A percentile compares a stretch with the other conserved stretches of the same genome.
These are phyloP conservation scores for Marvania coccoides DNA, from an alignment of 139 green algal species.

Conservation along the genomic window DNA sequence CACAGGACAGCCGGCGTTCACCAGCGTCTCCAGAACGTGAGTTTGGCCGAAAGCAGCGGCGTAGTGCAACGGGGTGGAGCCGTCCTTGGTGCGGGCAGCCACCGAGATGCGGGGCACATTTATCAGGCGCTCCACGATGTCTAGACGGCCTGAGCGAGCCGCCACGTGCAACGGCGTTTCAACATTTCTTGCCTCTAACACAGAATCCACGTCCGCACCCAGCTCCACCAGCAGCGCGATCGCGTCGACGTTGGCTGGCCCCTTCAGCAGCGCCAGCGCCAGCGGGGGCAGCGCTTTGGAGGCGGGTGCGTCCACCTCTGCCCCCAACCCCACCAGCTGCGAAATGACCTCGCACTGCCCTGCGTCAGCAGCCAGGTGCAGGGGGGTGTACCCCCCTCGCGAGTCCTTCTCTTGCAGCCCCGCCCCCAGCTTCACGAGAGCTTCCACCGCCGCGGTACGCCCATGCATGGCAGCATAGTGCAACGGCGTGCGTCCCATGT, in stretches of 20 bases:
- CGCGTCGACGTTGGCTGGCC: slow-evolving; percentile 45
- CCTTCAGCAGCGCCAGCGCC: slow-evolving; percentile 44
- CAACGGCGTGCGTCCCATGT: slow-evolving; percentile 47
- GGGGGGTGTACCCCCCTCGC: slow-evolving; percentile 34
- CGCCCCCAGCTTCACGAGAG: slow-evolving; percentile 37
- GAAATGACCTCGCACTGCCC: slow-evolving; percentile 42
- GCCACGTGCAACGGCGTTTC: slow-evolving; percentile 55
- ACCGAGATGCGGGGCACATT: not conserved
- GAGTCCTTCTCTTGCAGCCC: slow-evolving; percentile 24
- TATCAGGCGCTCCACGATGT: slow-evolving; percentile 21
- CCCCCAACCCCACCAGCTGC: slow-evolving; percentile 27
- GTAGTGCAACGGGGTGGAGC: slow-evolving; percentile 48
- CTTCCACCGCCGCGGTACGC: slow-evolving; percentile 27
- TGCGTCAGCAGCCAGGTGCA: slow-evolving; percentile 52
- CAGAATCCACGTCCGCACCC: slow-evolving; percentile 20
- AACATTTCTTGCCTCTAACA: slow-evolving; percentile 17
- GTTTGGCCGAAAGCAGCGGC: slow-evolving; percentile 54
- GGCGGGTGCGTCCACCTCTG: slow-evolving; percentile 22
- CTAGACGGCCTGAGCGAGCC: slow-evolving; percentile 33
- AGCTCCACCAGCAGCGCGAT: slow-evolving; percentile 46
- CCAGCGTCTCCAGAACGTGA: slow-evolving; percentile 31
- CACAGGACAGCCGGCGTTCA: slow-evolving; percentile 35
- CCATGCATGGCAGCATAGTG: slow-evolving; percentile 56
- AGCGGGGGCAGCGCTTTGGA: slow-evolving; percentile 40
- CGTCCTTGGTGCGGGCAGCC: slow-evolving; percentile 35